Evolutionary conservation across 768 basidiomycete genomes (phyloP).

Genomic region (Porphyrellus cyaneotinctus): DNA sequence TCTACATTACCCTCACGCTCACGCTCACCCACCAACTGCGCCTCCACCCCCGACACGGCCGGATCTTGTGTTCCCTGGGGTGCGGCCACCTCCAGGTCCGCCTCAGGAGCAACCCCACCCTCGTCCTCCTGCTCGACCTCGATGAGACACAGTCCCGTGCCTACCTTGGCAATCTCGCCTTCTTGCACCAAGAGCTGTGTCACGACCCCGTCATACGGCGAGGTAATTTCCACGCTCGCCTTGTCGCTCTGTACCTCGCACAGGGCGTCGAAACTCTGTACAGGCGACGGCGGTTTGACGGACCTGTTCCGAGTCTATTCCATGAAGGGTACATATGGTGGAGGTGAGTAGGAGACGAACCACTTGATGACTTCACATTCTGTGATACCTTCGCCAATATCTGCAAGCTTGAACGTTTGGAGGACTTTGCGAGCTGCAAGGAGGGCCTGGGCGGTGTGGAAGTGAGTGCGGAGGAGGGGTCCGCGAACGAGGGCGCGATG

Average conservation of each 20-base stretch:
- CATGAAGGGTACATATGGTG: too few relatives aligned
- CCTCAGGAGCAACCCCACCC: neutral
- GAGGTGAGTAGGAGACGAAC: slow-evolving; percentile 40
- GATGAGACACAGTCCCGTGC: slow-evolving; percentile 70
- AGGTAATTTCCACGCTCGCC: slow-evolving; percentile 87
- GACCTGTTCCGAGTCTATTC: too few relatives aligned
- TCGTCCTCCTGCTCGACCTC: slow-evolving; percentile 65
- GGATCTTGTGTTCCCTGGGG: slow-evolving; percentile 10
- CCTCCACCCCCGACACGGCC: neutral
- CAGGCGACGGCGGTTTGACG: too few relatives aligned
- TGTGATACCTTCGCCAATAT: slow-evolving; percentile 89
- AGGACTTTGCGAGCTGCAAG: too few relatives aligned
- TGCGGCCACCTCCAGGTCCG: neutral
- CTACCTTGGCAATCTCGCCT: too few relatives aligned
- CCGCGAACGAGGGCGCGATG: too few relatives aligned
- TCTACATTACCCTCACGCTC: neutral
- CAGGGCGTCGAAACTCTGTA: too few relatives aligned
- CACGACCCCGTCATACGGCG: slow-evolving; percentile 75
- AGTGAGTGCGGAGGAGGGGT: too few relatives aligned
- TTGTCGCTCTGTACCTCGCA: slow-evolving; percentile 91
- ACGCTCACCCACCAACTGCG: neutral
- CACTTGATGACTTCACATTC: slow-evolving; percentile 88
- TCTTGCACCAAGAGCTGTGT: slow-evolving; percentile 66
- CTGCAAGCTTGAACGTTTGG: slow-evolving; percentile 74
- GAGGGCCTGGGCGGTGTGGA: too few relatives aligned